A percentile compares a stretch with the other conserved stretches of the same genome.
These are phyloP conservation scores for Dorcoceras hygrometricum DNA, from an alignment of 257 asterid species.

Conservation along the genomic window DNA sequence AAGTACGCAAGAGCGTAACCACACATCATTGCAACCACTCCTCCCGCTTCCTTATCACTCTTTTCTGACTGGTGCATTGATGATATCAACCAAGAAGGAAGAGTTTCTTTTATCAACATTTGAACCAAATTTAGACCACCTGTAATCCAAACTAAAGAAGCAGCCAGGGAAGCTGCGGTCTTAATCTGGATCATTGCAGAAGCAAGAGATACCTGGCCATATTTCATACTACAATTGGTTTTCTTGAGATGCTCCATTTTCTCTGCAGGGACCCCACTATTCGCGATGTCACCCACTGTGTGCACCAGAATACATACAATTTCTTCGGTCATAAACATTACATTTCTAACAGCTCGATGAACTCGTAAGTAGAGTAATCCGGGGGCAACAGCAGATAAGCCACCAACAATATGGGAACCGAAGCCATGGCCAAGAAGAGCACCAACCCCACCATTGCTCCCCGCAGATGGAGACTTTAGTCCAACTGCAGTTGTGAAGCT, in stretches of 20 bases:
- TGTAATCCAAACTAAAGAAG: slow-evolving; percentile 80
- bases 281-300: slow-evolving; percentile 63
- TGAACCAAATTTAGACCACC: slow-evolving; percentile 74
- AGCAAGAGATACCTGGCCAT: slow-evolving; percentile 81
- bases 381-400: slow-evolving; percentile 85
- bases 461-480: slow-evolving; percentile 46
- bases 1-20: slow-evolving; percentile 88
- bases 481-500: slow-evolving; percentile 81
- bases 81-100: slow-evolving; percentile 86
- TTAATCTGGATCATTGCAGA: slow-evolving; percentile 70
- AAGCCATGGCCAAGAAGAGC: slow-evolving; percentile 94
- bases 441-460: slow-evolving; percentile 75
- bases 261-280: slow-evolving; percentile 53
- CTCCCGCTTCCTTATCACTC: slow-evolving; percentile 44
- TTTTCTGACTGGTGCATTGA: slow-evolving; percentile 44
- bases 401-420: slow-evolving; percentile 71
- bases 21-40: slow-evolving; percentile 66
- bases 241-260: slow-evolving; percentile 63
- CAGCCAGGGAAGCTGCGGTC: slow-evolving; percentile 79
- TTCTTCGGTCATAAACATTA: slow-evolving; percentile 73
- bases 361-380: slow-evolving; percentile 83
- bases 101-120: slow-evolving; percentile 59
- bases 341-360: slow-evolving; percentile 75
- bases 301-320: slow-evolving; percentile 71
- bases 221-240: slow-evolving; percentile 47